Evolutionary conservation across 441 rosid species (phyloP).

Genomic region (Euphorbia neoarborescens): DNA sequence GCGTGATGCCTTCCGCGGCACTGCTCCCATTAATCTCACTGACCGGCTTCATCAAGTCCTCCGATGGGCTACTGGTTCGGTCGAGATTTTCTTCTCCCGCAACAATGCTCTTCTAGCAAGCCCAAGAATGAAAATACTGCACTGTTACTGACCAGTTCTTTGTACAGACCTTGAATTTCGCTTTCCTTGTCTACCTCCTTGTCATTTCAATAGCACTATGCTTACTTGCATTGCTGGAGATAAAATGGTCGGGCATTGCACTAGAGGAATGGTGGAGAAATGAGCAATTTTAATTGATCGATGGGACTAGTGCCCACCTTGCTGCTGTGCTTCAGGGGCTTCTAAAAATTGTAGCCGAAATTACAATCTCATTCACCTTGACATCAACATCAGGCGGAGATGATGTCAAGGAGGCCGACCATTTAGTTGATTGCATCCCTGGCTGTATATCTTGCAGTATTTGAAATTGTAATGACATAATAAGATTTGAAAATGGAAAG

Average conservation of each 20-base stretch:
- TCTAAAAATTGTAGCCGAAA: conserved; percentile 71
- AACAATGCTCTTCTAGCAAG: conserved; percentile 76
- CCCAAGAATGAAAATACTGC: conserved; percentile 71
- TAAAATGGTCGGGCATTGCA: conserved; percentile 90
- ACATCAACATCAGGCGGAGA: conserved; percentile 84
- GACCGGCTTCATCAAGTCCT: conserved; percentile 90
- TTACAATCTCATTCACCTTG: conserved; percentile 76
- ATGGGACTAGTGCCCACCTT: conserved; percentile 85
- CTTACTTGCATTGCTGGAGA: conserved; percentile 68
- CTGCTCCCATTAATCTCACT: conserved; percentile 84
- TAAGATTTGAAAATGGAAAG: too few relatives aligned
- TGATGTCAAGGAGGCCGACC: too few relatives aligned
- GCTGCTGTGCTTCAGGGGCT: conserved; percentile 85
- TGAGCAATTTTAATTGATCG: conserved; percentile 86
- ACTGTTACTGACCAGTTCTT: conserved; percentile 89
- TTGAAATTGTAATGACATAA: too few relatives aligned
- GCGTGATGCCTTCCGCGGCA: conserved; percentile 79
- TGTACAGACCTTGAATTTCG: conserved; percentile 62
- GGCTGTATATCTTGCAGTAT: too few relatives aligned
- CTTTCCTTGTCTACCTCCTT: conserved; percentile 66
- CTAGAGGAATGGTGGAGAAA: conserved; percentile 91
- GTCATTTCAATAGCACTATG: conserved; percentile 56
- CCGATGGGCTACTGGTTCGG: conserved; percentile 89
- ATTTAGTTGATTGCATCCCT: too few relatives aligned
- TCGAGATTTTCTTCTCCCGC: conserved; percentile 75